Base-by-base conservation (phyloP, 1,284 basidiomycete species). In the Cronartium quercuum region DNA sequence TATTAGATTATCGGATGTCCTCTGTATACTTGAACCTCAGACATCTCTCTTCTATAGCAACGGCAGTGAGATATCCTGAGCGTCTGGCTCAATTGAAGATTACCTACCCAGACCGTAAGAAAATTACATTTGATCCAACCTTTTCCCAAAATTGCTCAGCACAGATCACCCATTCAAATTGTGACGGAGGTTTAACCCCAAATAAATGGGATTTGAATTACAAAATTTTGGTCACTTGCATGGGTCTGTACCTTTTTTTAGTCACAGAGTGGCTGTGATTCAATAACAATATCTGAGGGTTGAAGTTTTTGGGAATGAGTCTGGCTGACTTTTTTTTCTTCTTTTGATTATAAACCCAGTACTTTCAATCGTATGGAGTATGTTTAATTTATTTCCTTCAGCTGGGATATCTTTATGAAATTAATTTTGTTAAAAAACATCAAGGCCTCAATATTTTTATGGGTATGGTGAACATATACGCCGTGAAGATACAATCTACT, bases 311-410 rank as follows among this genome's bases (percentile, higher is more conserved):
- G 40, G 6, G 24, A 35, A 69, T n/a, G n/a, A 40, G 21, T n/a
- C 42, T 34, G 18, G 7, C 12, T 68, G 15, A 44, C 29, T 21
- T 41, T 29, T 15, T 40, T 61, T 13, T 35, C n/a, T n/a, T 37
- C 15, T 37, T 37, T n/a, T n/a, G n/a, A n/a, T n/a, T n/a, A n/a
- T n/a, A 41, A 21, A 35, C 18, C 6, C 15, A 69, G 68, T 69
- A 12, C 41, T 69, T 24, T 62, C 68, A 42, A 18, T 69, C n/a
- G 55, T 61, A 62, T 69, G 62, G 37, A 60, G 68, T 69, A 21
- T 40, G 60, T 40, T 15, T 35, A 69, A 35, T 40, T 60, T 62
- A 18, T 10, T 35, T 13, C 37, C 38, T 1, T 42, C 10, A 3
- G 4, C 5, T 38, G n/a, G n/a, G n/a, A n/a, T n/a, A n/a, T n/a